Percentiles rank a stretch among this genome's conserved stretches.
Evolutionary conservation across 1,284 basidiomycete genomes (phyloP).

Genomic region (Irpex sp.): DNA sequence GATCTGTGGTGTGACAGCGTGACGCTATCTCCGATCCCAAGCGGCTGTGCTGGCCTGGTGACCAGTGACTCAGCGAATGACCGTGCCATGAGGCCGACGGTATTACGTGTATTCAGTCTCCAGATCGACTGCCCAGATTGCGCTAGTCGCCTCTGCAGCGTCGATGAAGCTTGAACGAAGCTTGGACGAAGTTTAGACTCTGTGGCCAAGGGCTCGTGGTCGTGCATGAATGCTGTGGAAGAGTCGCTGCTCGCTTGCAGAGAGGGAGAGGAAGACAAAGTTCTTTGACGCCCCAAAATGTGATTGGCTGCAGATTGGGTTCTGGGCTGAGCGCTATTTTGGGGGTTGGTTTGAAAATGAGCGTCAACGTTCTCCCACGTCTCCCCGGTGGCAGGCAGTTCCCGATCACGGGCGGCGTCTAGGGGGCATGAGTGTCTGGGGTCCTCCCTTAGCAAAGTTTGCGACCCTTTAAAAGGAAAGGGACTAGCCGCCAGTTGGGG

Average conservation of each 20-base stretch:
- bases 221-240: too few relatives aligned
- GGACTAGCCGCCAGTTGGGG: conserved; percentile 12
- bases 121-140: neutral
- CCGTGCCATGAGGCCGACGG: conserved; percentile 4
- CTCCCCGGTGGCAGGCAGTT: conserved; percentile 4
- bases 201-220: too few relatives aligned
- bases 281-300: conserved; percentile 11
- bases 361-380: conserved; percentile 13
- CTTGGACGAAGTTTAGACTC: too few relatives aligned
- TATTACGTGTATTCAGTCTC: neutral
- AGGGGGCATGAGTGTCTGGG: conserved; percentile 3
- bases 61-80: conserved; percentile 10
- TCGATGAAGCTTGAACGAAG: neutral
- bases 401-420: conserved; percentile 6
- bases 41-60: conserved; percentile 30
- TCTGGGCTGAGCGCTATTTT: conserved; percentile 4
- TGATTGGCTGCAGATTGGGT: conserved; percentile 11
- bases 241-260: neutral
- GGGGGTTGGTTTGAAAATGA: neutral
- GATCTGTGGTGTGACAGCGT: conserved; percentile 10
- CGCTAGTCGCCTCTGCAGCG: neutral
- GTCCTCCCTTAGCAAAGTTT: conserved; percentile 4
- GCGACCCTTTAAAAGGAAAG: conserved; percentile 10
- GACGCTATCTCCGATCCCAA: conserved; percentile 29
- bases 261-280: neutral